Base-by-base conservation (phyloP, 1,284 basidiomycete species). In the Cryptococcus hybrid region DNA sequence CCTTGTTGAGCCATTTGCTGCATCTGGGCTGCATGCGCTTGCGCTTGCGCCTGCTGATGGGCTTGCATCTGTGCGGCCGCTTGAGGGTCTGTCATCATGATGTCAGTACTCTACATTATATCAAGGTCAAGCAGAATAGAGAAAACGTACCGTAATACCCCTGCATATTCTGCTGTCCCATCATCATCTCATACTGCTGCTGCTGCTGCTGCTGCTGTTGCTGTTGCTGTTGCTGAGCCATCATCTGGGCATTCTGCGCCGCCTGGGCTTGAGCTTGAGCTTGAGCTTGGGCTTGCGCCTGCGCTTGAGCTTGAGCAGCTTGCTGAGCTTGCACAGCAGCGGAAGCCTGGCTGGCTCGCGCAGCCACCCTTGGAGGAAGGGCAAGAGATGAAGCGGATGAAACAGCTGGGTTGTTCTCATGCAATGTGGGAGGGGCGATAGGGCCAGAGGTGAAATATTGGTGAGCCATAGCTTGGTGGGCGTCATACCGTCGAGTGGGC, bases 401-500 rank as follows among this genome's bases (percentile, higher is more conserved):
- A 7, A 73, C 59, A 30, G 69, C 67, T 9, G 73, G 73, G n/a
- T 74, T 72, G 36, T 68, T 65, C 3, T 65, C 58, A n/a, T 73
- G 69, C 24, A 74, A 61, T 2, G 70, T 67, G 5, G 73, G 72
- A 3, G 73, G 69, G 11, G 70, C 66, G 51, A 74, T 73, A 3
- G 73, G 73, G 9, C 59, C 67, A 39, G 67, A 47, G 48, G 88
- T 90, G 76, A 98, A 98, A 80, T 98, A 98, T 0, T 91, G 90
- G 73, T 99, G 96, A 13, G 83, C 84, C 52, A 99, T 85, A 0
- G 96, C 94, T 53, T 96, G 91, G 36, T 89, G 87, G 34, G 95
- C 95, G 8, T 91, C 90, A 61, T 96, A 87, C 56, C 96, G 88
- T 71, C 94, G 88, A 36, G 88, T 84, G 0, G 96, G 96, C 75